These are phyloP conservation scores for Tieghemiomyces parasiticus DNA, from an alignment of 192 early-diverging fungal genomes.

Conservation along the genomic window DNA sequence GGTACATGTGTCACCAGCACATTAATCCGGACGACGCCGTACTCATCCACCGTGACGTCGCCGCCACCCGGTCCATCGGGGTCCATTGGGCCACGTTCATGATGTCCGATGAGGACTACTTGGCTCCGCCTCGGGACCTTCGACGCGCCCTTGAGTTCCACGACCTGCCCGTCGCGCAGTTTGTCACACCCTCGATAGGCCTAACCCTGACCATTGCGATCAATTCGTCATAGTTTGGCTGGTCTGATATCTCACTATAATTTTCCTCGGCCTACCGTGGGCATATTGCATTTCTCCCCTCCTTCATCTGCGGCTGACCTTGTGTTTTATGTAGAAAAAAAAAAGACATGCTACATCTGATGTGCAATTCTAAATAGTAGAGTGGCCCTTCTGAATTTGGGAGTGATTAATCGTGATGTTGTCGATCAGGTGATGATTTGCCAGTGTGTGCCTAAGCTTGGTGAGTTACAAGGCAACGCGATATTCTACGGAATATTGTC, in stretches of 20 bases:
- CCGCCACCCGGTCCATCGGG: constrained; percentile 19
- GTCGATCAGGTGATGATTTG: too few species aligned
- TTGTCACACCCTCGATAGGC: constrained; percentile 1
- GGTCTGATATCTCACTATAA: too few species aligned
- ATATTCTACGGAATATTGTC: constrained; percentile 44
- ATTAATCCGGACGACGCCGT: constrained; percentile 24
- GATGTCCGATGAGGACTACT: constrained; percentile 30
- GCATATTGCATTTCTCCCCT: too few species aligned
- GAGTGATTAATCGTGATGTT: too few species aligned
- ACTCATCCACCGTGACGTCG: constrained; percentile 21
- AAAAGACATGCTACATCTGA: too few species aligned
- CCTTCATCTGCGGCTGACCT: too few species aligned
- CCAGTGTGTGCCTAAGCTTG: too few species aligned
- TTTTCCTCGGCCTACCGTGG: too few species aligned
- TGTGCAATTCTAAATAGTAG: too few species aligned
- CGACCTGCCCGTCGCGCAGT: constrained; percentile 4
- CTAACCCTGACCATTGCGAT: neutral
- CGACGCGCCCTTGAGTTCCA: constrained; percentile 14
- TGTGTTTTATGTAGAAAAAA: too few species aligned
- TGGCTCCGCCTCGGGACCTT: constrained; percentile 24
- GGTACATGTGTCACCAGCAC: constrained; percentile 29
- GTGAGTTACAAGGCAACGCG: too few species aligned
- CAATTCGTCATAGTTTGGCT: neutral
- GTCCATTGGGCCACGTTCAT: constrained; percentile 34
- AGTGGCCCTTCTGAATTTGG: too few species aligned